Base-by-base conservation (phyloP, 2,329 filamentous ascomycete species). In the Penicillium polonicum region DNA sequence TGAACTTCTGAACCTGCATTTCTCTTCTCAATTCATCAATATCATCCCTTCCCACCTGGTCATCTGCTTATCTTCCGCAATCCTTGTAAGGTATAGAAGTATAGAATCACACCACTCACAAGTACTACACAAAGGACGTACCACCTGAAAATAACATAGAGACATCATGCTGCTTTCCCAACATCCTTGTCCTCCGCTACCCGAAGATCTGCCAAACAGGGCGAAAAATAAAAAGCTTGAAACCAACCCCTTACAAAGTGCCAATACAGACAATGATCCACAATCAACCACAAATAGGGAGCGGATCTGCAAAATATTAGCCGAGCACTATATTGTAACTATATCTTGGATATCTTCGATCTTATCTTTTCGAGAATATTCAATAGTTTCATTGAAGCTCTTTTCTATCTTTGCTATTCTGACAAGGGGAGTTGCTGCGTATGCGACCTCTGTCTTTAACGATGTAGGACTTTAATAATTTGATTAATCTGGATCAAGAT, bases 371-470 rank as follows among this genome's bases (percentile, higher is more conserved):
- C 83, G 1, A 86, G 64, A 0, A 86, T 76, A 33, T 75, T 73
- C 64, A 87, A 87, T 65, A 87, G 85, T 15, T 52, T 36, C 79
- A 85, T 0, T 81, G 79, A 58, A 86, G 75, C 59, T 85, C 80
- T 23, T 75, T 71, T 1, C 80, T 25, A 2, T 48, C 5, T 48
- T 35, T 48, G 4, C 8, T 4, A 23, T n/a, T 17, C 5, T 27
- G 23, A 17, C 15, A 17, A 43, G 8, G n/a, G 9, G n/a, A 9
- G 3, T 42, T 9, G 21, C 7, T 7, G 13, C 7, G 10, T 5
- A 25, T 43, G 21, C 4, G 4, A 17, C 3, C 23, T 43, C 2
- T 17, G 5, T 10, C 15, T 23, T 25, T 17, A 4, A 25, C 84
- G 72, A 86, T 83, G 65, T 86, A 86, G 69, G 87, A 15, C 33